Evolutionary conservation across 345 rosid species (phyloP).

Genomic region (Geranium rotundifolium): DNA sequence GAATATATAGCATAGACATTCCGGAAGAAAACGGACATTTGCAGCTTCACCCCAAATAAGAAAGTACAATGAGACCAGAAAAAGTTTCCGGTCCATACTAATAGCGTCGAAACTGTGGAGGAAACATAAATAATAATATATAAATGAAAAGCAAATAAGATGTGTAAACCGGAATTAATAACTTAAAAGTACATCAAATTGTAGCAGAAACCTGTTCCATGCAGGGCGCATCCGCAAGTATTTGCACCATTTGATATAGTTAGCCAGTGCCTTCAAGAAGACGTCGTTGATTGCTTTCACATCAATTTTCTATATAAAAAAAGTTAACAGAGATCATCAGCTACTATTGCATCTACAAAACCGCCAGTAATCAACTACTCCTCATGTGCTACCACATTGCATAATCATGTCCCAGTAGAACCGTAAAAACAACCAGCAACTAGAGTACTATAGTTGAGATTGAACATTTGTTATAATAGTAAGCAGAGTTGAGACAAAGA

Average conservation of each 20-base stretch:
- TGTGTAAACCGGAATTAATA: constrained; percentile 3
- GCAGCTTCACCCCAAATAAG: constrained; percentile 99
- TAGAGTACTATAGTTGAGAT: background rate
- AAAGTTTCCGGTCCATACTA: constrained; percentile 80
- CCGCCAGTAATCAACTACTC: background rate
- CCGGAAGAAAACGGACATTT: constrained; percentile 96
- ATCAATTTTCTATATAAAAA: constrained; percentile 60
- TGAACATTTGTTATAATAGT: background rate
- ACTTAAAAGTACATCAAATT: constrained; percentile 11
- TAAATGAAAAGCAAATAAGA: constrained; percentile 1
- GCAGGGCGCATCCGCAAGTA: constrained; percentile 69
- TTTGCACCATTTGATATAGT: constrained; percentile 96
- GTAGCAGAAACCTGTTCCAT: constrained; percentile 59
- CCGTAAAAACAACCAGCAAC: background rate
- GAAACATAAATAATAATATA: constrained; percentile 6
- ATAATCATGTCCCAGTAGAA: background rate
- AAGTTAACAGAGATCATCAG: constrained; percentile 8
- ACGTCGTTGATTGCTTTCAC: constrained; percentile 90
- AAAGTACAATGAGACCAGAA: constrained; percentile 82
- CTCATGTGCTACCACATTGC: background rate
- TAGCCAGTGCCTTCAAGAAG: constrained; percentile 79
- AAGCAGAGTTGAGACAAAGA: constrained; percentile 4
- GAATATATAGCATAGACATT: constrained; percentile 92
- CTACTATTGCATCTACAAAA: background rate
- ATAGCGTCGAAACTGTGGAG: constrained; percentile 69